Percentiles rank a stretch among this genome's conserved stretches.
Evolutionary conservation across 129 eudicot genomes (phyloP).

Genomic region (Centaurea solstitialis): DNA sequence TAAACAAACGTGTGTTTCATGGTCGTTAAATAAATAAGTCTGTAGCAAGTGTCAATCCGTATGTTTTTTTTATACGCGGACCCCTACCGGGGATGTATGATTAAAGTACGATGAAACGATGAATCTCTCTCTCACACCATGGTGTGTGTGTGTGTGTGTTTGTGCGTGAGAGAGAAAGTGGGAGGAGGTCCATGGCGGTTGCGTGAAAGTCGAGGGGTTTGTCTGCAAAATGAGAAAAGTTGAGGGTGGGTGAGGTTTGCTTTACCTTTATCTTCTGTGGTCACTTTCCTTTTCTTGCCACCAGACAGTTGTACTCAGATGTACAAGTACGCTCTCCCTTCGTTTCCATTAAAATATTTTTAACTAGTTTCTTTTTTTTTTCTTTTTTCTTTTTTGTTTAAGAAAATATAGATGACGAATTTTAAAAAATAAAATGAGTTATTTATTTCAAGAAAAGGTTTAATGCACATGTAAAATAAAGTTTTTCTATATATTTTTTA

Average conservation of each 20-base stretch:
- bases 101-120: conserved; percentile 24
- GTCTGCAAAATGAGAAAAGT: conserved; percentile 13
- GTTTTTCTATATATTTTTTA: no score
- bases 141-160: conserved; percentile 3
- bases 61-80: background rate
- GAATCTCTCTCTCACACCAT: background rate
- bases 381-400: background rate
- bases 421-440: no score
- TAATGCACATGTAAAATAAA: no score
- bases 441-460: no score
- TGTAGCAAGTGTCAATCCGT: background rate
- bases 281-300: conserved; percentile 20
- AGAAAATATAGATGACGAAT: no score
- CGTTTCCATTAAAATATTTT: background rate
- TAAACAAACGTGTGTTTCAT: background rate
- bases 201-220: conserved; percentile 61
- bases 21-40: background rate
- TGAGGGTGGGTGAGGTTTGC: conserved; percentile 15
- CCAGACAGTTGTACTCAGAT: conserved; percentile 29
- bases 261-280: conserved; percentile 23
- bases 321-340: background rate
- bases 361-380: background rate
- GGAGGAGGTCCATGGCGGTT: conserved; percentile 14
- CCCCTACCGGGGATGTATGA: background rate
- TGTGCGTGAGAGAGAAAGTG: background rate